phyloP scores from a whole-genome alignment of 2,329 filamentous ascomycete species.

The Colletotrichum sp. region DNA sequence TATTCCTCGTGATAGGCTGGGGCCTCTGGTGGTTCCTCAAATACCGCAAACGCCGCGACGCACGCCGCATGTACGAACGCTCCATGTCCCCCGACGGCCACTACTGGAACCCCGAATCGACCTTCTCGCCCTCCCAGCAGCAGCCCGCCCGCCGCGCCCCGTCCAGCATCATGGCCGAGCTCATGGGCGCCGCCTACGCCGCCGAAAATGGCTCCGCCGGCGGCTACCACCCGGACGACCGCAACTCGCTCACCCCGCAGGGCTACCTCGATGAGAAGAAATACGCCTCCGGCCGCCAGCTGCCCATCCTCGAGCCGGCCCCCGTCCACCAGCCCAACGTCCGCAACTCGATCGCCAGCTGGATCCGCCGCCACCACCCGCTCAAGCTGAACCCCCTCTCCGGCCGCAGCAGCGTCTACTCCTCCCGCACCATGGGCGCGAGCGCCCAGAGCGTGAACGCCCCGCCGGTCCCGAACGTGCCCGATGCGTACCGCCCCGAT shows the following conservation, averaged over 20 bases:
- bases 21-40: constrained; percentile 19
- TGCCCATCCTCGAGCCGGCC: constrained; percentile 17
- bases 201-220: constrained; percentile 22
- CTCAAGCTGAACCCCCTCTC: constrained; percentile 25
- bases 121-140: background rate
- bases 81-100: background rate
- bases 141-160: background rate
- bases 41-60: constrained; percentile 4
- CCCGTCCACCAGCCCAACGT: constrained; percentile 22
- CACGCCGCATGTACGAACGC: background rate
- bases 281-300: constrained; percentile 9
- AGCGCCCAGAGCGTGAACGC: background rate
- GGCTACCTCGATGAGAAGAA: constrained; percentile 24
- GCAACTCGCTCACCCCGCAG: constrained; percentile 7
- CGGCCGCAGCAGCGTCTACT: constrained; percentile 16
- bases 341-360: constrained; percentile 27
- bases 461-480: constrained; percentile 8
- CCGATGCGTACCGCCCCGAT: background rate
- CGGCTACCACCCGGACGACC: background rate
- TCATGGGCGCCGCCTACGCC: constrained; percentile 25
- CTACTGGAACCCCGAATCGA: background rate
- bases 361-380: constrained; percentile 28
- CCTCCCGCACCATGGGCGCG: background rate
- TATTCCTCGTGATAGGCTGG: constrained; percentile 10
- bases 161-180: constrained; percentile 24